These are phyloP conservation scores for Cadophora sp. DNA, from an alignment of 2,329 filamentous ascomycete species.

Conservation along the genomic window DNA sequence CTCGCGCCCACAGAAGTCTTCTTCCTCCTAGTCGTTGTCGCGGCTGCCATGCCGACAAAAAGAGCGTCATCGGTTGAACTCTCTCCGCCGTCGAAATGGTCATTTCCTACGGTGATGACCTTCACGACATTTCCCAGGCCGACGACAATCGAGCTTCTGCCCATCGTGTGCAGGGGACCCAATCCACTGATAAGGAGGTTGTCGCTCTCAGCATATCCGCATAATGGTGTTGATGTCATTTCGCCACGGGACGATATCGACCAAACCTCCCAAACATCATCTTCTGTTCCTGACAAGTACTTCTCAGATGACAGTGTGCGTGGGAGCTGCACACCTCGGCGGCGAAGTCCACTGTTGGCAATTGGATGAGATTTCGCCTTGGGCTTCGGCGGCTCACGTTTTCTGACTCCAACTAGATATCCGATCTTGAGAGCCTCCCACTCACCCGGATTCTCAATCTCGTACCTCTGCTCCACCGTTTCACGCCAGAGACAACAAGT, in stretches of 20 bases:
- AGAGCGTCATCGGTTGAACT: conserved; percentile 35
- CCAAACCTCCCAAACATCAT: conserved; percentile 60
- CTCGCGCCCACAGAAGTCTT: conserved; percentile 20
- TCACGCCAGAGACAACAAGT: conserved; percentile 59
- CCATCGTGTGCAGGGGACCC: conserved; percentile 69
- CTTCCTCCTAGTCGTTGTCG: conserved; percentile 30
- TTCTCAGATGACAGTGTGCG: neutral
- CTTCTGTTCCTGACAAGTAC: conserved; percentile 19
- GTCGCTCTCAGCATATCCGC: conserved; percentile 41
- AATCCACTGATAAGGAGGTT: conserved; percentile 69
- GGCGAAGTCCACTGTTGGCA: conserved; percentile 37
- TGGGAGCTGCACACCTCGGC: conserved; percentile 25
- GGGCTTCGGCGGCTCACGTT: conserved; percentile 19
- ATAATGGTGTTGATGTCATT: conserved; percentile 34
- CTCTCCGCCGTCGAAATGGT: conserved; percentile 60
- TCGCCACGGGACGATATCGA: conserved; percentile 54
- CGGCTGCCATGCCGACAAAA: conserved; percentile 39
- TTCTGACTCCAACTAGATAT: conserved; percentile 68
- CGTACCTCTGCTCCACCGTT: conserved; percentile 58
- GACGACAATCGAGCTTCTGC: conserved; percentile 70
- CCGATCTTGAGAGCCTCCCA: conserved; percentile 70
- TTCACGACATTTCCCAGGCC: conserved; percentile 78
- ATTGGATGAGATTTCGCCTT: neutral
- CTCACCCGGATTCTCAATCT: conserved; percentile 65
- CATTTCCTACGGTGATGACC: conserved; percentile 70